These are phyloP conservation scores for Cyberlindnera nakhonratchasimensis DNA, from an alignment of 805 yeast genomes.

Conservation along the genomic window DNA sequence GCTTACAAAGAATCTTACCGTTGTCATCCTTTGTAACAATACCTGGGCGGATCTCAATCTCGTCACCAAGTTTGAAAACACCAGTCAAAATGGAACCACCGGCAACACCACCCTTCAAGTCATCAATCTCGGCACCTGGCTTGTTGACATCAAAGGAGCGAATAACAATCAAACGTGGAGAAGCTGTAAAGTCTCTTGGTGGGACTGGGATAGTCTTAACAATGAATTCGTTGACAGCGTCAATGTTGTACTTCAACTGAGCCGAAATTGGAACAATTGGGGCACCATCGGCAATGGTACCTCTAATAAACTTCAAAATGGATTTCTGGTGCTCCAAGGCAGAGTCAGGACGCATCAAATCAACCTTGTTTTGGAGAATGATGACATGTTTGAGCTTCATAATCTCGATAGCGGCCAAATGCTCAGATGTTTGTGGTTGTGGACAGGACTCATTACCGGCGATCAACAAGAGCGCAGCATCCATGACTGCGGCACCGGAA, in stretches of 20 bases:
- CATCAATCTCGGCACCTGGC: constrained; percentile 97
- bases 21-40: constrained; percentile 92
- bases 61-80: constrained; percentile 95
- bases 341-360: constrained; percentile 94
- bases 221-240: constrained; percentile 95
- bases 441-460: constrained; percentile 99
- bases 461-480: constrained; percentile 91
- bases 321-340: constrained; percentile 95
- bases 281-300: constrained; percentile 98
- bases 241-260: constrained; percentile 96
- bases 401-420: constrained; percentile 98
- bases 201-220: constrained; percentile 96
- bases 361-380: constrained; percentile 96
- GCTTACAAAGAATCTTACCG: constrained; percentile 88
- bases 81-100: constrained; percentile 98
- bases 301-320: constrained; percentile 87
- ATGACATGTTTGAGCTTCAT: constrained; percentile 97
- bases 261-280: constrained; percentile 99
- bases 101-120: constrained; percentile 99
- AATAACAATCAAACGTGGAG: constrained; percentile 93
- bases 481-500: constrained; percentile 99
- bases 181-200: constrained; percentile 86
- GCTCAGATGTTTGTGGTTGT: constrained; percentile 99
- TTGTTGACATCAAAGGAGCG: constrained; percentile 98
- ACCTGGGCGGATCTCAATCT: constrained; percentile 99